Base-by-base conservation (phyloP, 345 rosid genomes). In the Theobroma cacao region DNA sequence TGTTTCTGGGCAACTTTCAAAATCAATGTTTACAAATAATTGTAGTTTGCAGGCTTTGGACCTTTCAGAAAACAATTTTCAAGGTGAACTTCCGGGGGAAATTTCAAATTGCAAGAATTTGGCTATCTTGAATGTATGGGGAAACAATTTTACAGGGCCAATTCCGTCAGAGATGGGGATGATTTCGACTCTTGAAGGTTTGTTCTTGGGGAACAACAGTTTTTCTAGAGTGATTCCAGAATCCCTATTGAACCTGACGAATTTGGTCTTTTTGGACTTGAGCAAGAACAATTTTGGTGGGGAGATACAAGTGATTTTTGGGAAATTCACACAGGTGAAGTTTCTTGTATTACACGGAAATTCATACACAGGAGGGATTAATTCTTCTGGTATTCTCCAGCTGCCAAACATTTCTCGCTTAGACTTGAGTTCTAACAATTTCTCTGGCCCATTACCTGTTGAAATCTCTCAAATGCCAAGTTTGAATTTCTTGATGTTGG, bases 341-440 rank as follows among this genome's bases (percentile, higher is more conserved):
- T 86, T 78, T 82, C 90, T 95, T 45, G 78, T 85, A 3, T 67
- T 95, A 70, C 97, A 91, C 33, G 78, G 80, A 18, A 95, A 95
- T 80, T 78, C 79, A 18, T 95, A 87, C 68, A 77, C 83, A 1
- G 91, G 90, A n/a, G 98, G 98, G 47, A 76, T 95, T 28, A 0
- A 69, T 36, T 79, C 97, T 69, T 93, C 99, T 9, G 91, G 93
- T 7, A 88, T 95, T 84, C 90, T 93, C 61, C 78, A 82, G 72
- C 77, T 95, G 22, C 82, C 80, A 1, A 90, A 85, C 66, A 36
- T 95, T 67, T 78, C 73, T 9, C 79, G 90, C 78, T 85, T 95
- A 80, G 99, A 95, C 84, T 82, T 95, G 77, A 91, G 99, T 86
- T 75, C 11, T 84, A 95, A 95, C 88, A 89, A 86, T 18, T 91